A percentile compares a stretch with the other conserved stretches of the same genome.
These are phyloP conservation scores for Phaeomoniella chlamydospora DNA, from an alignment of 2,329 filamentous ascomycete species.

Conservation along the genomic window DNA sequence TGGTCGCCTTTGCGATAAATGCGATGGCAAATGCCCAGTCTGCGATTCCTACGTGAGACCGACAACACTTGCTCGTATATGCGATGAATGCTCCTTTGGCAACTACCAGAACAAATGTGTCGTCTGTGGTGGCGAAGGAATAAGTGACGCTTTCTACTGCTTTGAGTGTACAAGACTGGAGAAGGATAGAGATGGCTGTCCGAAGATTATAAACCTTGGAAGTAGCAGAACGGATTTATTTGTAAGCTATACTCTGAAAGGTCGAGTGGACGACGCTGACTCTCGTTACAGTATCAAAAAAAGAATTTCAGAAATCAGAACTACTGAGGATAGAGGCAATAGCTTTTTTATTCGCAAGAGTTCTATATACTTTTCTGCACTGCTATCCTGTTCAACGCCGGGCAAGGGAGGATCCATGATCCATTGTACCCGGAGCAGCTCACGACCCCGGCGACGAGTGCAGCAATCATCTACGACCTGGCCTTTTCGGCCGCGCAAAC, in stretches of 20 bases:
- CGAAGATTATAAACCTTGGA: constrained; percentile 97
- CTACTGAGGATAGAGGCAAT: constrained; percentile 6
- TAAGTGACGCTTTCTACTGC: constrained; percentile 97
- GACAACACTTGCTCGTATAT: constrained; percentile 93
- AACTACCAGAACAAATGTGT: constrained; percentile 99
- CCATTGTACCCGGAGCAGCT: too few relatives aligned
- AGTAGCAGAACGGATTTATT: constrained; percentile 88
- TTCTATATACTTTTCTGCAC: too few relatives aligned
- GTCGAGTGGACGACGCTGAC: background rate
- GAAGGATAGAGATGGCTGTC: constrained; percentile 93
- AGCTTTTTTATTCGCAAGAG: too few relatives aligned
- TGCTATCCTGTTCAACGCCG: too few relatives aligned
- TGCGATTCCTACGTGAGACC: constrained; percentile 98
- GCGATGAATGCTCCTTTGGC: constrained; percentile 97
- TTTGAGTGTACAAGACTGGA: constrained; percentile 95
- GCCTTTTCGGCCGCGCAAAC: constrained; percentile 50
- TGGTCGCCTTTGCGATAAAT: constrained; percentile 98
- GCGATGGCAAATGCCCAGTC: constrained; percentile 97
- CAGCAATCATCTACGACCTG: constrained; percentile 32
- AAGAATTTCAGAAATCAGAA: constrained; percentile 52
- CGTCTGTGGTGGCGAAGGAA: constrained; percentile 94
- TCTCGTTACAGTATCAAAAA: constrained; percentile 43
- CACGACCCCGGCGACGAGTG: too few relatives aligned
- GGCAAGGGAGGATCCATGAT: too few relatives aligned
- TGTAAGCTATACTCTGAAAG: constrained; percentile 1